phyloP scores from a whole-genome alignment of 2,329 filamentous ascomycete species.

The Beauveria asiatica region DNA sequence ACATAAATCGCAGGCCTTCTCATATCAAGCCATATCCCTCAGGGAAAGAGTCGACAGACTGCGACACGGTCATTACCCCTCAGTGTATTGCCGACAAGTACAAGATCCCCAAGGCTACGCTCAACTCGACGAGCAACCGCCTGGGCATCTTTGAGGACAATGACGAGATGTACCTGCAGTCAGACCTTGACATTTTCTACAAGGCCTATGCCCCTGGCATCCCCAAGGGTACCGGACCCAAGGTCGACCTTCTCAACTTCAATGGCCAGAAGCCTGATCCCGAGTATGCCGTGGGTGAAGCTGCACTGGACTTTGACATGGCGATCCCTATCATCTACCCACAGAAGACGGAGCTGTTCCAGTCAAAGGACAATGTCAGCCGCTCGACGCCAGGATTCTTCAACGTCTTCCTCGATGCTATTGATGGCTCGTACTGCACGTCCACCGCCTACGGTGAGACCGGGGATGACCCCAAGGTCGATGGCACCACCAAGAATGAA shows the following conservation, averaged over 20 bases:
- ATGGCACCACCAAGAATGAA: not conserved
- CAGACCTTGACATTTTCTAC: conserved; percentile 32
- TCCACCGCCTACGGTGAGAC: conserved; percentile 26
- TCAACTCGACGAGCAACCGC: conserved; percentile 23
- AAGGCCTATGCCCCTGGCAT: conserved; percentile 23
- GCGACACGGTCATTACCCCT: conserved; percentile 46
- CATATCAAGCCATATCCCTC: not conserved
- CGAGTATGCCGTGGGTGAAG: conserved; percentile 26
- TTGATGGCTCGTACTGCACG: conserved; percentile 39
- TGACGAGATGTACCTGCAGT: conserved; percentile 30
- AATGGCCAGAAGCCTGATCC: conserved; percentile 18
- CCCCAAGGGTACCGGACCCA: conserved; percentile 28
- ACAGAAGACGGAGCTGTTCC: conserved; percentile 35
- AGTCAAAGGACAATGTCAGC: not conserved
- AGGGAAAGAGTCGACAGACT: conserved; percentile 18
- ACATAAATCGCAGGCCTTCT: not conserved
- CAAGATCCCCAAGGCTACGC: conserved; percentile 23
- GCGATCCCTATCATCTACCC: conserved; percentile 42
- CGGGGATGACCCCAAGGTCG: not conserved
- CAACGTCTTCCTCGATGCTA: conserved; percentile 35
- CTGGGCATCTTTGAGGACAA: conserved; percentile 34
- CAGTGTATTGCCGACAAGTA: conserved; percentile 42
- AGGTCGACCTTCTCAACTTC: conserved; percentile 19
- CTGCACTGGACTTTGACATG: conserved; percentile 40
- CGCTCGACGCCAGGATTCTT: not conserved